Evolutionary conservation across 2,329 filamentous ascomycete genomes (phyloP).

Genomic region (Botrytis tulipae): DNA sequence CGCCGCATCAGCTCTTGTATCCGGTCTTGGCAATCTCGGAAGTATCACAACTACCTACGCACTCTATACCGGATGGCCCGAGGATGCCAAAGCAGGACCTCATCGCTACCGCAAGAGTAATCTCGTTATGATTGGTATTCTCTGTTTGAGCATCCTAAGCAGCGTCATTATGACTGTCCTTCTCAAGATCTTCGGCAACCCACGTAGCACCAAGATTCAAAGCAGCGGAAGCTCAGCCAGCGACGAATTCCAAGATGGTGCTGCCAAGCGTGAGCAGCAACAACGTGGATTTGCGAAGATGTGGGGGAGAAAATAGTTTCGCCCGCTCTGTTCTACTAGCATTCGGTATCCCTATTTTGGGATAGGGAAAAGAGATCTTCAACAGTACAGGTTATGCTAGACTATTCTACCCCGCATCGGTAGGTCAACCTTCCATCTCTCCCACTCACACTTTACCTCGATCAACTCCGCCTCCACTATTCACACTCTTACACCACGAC

Average conservation of each 20-base stretch:
- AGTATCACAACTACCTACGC: constrained; percentile 87
- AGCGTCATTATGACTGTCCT: constrained; percentile 67
- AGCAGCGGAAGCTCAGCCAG: constrained; percentile 40
- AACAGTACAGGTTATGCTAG: constrained; percentile 27
- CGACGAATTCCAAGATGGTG: constrained; percentile 55
- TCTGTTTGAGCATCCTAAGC: constrained; percentile 73
- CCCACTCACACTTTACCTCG: neutral
- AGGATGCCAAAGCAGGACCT: constrained; percentile 65
- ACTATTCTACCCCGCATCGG: neutral
- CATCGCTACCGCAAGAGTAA: constrained; percentile 80
- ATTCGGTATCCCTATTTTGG: neutral
- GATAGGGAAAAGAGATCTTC: constrained; percentile 26
- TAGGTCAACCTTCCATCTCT: constrained; percentile 29
- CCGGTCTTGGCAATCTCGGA: constrained; percentile 81
- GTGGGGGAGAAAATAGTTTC: constrained; percentile 33
- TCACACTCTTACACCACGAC: neutral
- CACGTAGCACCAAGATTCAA: constrained; percentile 48
- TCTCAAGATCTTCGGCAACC: constrained; percentile 57
- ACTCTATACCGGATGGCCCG: constrained; percentile 82
- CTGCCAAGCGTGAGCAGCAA: constrained; percentile 55
- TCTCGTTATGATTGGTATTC: constrained; percentile 81
- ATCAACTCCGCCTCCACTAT: neutral
- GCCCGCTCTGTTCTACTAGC: neutral
- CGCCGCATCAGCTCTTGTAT: constrained; percentile 80
- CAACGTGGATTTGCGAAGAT: constrained; percentile 56